phyloP scores from a whole-genome alignment of 345 rosid species.

The Eucalyptus tenuipes region DNA sequence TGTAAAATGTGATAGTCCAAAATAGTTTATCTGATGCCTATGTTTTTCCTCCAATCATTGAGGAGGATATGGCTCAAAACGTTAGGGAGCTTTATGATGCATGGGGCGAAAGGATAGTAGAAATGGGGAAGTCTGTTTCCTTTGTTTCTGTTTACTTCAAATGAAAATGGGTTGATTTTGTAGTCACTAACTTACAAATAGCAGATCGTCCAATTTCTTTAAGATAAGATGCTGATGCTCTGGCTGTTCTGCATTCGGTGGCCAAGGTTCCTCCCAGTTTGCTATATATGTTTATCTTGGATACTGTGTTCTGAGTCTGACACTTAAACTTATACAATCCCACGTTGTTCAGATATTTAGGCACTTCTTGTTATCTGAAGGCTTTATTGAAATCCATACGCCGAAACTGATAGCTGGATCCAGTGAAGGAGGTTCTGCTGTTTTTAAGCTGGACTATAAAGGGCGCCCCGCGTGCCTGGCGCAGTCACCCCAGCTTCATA shows the following conservation, averaged over 20 bases:
- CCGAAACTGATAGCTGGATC: slow-evolving; percentile 81
- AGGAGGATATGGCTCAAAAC: background rate
- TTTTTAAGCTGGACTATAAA: slow-evolving; percentile 82
- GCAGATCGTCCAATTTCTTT: background rate
- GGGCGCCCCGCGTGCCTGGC: slow-evolving; percentile 83
- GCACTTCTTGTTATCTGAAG: slow-evolving; percentile 36
- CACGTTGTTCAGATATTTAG: slow-evolving; percentile 49
- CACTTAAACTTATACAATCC: background rate
- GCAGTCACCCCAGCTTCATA: slow-evolving; percentile 92
- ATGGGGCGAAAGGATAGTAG: background rate
- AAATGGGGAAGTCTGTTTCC: background rate
- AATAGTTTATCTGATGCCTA: background rate
- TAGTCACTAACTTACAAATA: background rate
- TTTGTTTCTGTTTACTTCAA: background rate
- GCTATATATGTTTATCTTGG: background rate
- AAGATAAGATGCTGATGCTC: background rate
- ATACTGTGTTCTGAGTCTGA: background rate
- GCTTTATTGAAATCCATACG: slow-evolving; percentile 72
- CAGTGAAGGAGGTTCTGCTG: slow-evolving; percentile 97
- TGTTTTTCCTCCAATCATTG: background rate
- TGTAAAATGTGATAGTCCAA: background rate
- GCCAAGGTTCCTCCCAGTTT: background rate
- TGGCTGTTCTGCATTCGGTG: background rate
- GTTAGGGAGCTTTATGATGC: background rate
- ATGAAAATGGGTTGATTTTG: background rate